Base-by-base conservation (phyloP, 2,329 filamentous ascomycete species). In the Aspergillus fumigatiaffinis region DNA sequence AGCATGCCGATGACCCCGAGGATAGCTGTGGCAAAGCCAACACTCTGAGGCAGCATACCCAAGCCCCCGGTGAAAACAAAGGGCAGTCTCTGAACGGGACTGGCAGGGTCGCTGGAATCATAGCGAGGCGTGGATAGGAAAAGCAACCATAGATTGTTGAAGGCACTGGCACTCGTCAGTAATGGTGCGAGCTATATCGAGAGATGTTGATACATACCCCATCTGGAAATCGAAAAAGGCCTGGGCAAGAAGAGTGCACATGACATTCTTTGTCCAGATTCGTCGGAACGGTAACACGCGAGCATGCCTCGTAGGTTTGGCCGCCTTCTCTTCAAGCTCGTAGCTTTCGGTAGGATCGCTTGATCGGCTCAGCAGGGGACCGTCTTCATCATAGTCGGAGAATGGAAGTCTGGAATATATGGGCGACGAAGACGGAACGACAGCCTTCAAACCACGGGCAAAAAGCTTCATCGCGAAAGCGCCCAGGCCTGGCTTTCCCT, bases 121-220 rank as follows among this genome's bases (percentile, higher is more conserved):
- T 74, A 85, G 7, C 87, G 86, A 0, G 88, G 86, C 0, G 88
- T 90, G 1, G 89, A 91, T 48, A 92, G 82, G 75, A 92, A 92
- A 50, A 91, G 82, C 51, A 89, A 86, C 87, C 88, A 91, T 23
- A 92, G 81, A 20, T 87, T 86, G 69, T 90, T 87, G 77, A 91
- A 92, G 28, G 88, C 88, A 60, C 85, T 68, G 25, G 9, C 17
- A 4, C 9, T 42, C n/a, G 41, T 54, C 14, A 12, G 8, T 32
- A 38, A 23, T 12, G 7, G 9, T 35, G 21, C n/a, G 14, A 5
- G 44, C 50, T 8, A 47, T 6, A 14, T 23, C 10, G 38, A n/a
- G 4, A n/a, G 25, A 25, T 14, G 21, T 3, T 21, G 26, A 23
- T 23, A 61, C 64, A 51, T 60, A 70, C 68, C 75, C 75, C 73